phyloP scores from a whole-genome alignment of 169 alveolate species.

The Plasmodium inui region DNA sequence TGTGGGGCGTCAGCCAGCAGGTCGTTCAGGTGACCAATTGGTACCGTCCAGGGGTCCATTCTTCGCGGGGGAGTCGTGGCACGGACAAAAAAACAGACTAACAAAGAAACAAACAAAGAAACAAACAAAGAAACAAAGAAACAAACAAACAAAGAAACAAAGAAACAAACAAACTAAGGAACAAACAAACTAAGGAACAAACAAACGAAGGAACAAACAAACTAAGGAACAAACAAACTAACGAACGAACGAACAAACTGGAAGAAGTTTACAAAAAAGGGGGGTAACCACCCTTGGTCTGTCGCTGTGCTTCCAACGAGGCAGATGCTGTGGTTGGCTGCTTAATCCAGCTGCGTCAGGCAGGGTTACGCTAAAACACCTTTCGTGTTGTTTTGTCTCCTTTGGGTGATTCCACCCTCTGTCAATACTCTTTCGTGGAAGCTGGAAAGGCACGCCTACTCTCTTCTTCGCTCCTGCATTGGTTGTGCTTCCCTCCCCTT shows the following conservation, averaged over 20 bases:
- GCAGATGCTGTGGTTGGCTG: background rate
- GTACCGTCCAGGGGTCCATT: background rate
- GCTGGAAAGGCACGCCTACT: background rate
- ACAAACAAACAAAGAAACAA: background rate
- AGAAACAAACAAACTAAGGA: background rate
- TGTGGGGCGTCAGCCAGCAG: background rate
- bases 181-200: too few species aligned
- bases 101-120: background rate
- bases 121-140: too few species aligned
- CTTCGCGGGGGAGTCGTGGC: background rate
- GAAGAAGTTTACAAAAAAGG: too few species aligned
- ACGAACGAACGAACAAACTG: background rate
- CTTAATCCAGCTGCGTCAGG: background rate
- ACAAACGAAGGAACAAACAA: background rate
- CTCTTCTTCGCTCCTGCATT: background rate
- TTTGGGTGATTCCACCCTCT: too few species aligned
- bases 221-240: background rate
- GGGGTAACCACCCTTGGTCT: background rate
- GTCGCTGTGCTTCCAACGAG: background rate
- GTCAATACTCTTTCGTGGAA: too few species aligned
- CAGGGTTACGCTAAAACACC: background rate
- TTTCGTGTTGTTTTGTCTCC: background rate
- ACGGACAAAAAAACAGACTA: background rate
- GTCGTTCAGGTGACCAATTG: conserved; percentile 6
- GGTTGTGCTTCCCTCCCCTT: background rate